Base-by-base conservation (phyloP, 768 basidiomycete genomes). In the Boletus patriciae region DNA sequence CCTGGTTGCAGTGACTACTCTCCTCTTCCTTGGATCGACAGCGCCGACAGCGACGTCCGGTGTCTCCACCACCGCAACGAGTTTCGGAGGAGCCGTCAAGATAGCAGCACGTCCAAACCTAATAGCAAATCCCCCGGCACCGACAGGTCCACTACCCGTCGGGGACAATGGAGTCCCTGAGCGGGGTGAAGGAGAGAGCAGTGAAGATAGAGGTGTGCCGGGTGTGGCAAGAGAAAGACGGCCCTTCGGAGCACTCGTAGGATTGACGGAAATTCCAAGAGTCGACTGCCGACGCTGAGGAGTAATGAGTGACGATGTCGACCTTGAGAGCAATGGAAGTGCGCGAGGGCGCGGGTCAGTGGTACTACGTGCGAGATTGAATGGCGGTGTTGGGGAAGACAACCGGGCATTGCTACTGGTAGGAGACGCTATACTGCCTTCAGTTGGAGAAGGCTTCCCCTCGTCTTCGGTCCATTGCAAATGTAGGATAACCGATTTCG, bases 1-100 rank as follows among this genome's bases (percentile, higher is more conserved):
- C 58, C 93, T 76, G 18, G 92, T 96, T 8, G 90, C 89, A 52
- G 91, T 93, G 15, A 92, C 87, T 1, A 94, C 90, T 46, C 93
- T 76, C 62, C 88, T 78, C 78, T 94, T 92, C 70, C 80, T 77
- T 18, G 90, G 84, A 70, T 95, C 93, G 10, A 94, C 89, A 23
- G 92, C 90, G 10, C 93, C 93, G 37, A 92, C 84, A n/a, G 86
- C 92, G 10, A 93, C 86, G 67, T 94, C 93, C 0, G 92, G 90
- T 11, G 90, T 93, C 70, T 90, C 90, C 18, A 94, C 87, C 31
- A 94, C 75, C 5, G 87, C 90, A 18, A 94, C 81, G 29, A 94
- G 74, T 66, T 86, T 86, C 16, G 93, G 92, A n/a, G 91, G 88
- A 16, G 88, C 88, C 12, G 88, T 91, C 72, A 93, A 72, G 43